phyloP scores from a whole-genome alignment of 495 filamentous ascomycete genomes.

The Hyaloscypha finlandica region DNA sequence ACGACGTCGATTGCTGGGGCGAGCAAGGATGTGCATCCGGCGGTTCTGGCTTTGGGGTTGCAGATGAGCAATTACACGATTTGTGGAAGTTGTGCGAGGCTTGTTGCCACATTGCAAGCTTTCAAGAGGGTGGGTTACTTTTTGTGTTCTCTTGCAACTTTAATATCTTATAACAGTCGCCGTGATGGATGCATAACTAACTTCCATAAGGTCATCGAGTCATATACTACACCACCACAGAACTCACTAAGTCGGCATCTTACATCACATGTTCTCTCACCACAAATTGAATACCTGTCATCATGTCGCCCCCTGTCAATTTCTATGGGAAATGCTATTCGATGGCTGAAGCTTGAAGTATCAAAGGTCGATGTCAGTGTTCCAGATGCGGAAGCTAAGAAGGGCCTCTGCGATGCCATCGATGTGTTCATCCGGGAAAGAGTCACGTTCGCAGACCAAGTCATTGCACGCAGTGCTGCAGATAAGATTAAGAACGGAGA shows the following conservation, averaged over 20 bases:
- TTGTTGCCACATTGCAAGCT: slow-evolving; percentile 81
- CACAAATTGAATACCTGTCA: slow-evolving; percentile 91
- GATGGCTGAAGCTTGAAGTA: slow-evolving; percentile 88
- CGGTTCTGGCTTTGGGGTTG: slow-evolving; percentile 80
- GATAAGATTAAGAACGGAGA: slow-evolving; percentile 73
- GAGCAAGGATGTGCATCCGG: slow-evolving; percentile 86
- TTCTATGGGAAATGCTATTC: slow-evolving; percentile 93
- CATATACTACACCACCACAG: slow-evolving; percentile 82
- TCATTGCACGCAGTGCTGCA: slow-evolving; percentile 75
- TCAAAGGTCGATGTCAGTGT: slow-evolving; percentile 80
- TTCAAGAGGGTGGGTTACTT: slow-evolving; percentile 76
- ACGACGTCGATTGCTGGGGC: slow-evolving; percentile 73
- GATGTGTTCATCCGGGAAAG: slow-evolving; percentile 89
- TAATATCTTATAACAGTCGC: background rate
- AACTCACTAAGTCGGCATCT: slow-evolving; percentile 87
- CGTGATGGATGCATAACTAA: slow-evolving; percentile 8
- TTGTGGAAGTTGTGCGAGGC: slow-evolving; percentile 86
- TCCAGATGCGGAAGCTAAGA: slow-evolving; percentile 77
- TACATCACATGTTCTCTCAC: slow-evolving; percentile 85
- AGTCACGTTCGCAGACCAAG: slow-evolving; percentile 80
- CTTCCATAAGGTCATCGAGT: slow-evolving; percentile 71
- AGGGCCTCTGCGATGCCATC: slow-evolving; percentile 73
- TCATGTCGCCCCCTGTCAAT: slow-evolving; percentile 91
- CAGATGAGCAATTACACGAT: slow-evolving; percentile 89
- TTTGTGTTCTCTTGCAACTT: background rate